Conservation (phyloP, 108 stramenopile species). For the Mediolabrus comicus region DNA sequence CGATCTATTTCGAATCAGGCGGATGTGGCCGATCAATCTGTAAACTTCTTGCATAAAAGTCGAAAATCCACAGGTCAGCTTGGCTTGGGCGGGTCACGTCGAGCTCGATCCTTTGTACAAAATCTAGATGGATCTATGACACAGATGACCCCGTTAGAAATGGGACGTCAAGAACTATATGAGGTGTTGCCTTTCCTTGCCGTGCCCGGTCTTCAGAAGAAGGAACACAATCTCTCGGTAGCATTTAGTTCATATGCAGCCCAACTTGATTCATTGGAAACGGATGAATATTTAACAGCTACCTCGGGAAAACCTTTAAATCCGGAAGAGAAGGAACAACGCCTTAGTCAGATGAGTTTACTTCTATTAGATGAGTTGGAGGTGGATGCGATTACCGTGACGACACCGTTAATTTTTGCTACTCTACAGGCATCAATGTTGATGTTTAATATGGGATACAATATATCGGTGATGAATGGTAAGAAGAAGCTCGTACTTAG, state of each 20-base stretch:
- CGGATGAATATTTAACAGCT: conserved; percentile 38
- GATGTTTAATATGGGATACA: conserved; percentile 68
- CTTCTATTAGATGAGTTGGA: conserved; percentile 85
- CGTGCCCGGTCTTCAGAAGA: conserved; percentile 78
- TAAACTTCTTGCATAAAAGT: not conserved
- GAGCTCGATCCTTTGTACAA: conserved; percentile 31
- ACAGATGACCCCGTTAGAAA: conserved; percentile 59
- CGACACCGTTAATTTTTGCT: conserved; percentile 83
- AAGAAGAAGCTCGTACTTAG: too few relatives aligned
- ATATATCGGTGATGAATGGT: conserved; percentile 85
- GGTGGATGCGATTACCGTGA: conserved; percentile 75
- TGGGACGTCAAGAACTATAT: conserved; percentile 85
- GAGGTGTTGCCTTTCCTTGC: conserved; percentile 78
- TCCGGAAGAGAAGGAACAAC: conserved; percentile 48
- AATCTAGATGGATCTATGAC: conserved; percentile 26
- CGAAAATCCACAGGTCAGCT: not conserved
- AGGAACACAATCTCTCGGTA: conserved; percentile 58
- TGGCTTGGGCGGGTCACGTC: not conserved
- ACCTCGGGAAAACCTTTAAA: conserved; percentile 37
- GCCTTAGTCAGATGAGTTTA: conserved; percentile 61
- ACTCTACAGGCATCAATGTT: conserved; percentile 54
- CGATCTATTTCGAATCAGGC: conserved; percentile 23
- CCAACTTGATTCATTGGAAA: conserved; percentile 63
- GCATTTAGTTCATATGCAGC: conserved; percentile 83
- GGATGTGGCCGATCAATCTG: not conserved